A percentile compares a stretch with the other conserved stretches of the same genome.
These are phyloP conservation scores for Diatrype stigma DNA, from an alignment of 2,329 filamentous ascomycete species.

Conservation along the genomic window DNA sequence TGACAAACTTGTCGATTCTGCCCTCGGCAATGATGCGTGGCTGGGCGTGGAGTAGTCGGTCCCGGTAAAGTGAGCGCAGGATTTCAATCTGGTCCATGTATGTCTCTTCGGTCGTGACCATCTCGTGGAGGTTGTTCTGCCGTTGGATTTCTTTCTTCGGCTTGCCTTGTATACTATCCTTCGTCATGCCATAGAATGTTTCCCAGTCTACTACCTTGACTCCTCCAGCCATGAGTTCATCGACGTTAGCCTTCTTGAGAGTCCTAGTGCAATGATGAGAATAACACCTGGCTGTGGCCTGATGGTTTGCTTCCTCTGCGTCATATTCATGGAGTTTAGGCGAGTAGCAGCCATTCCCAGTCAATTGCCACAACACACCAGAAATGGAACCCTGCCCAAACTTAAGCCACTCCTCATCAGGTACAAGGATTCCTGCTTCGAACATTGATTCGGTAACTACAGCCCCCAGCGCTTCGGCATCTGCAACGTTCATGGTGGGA, in stretches of 20 bases:
- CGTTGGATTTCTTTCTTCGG: conserved; percentile 85
- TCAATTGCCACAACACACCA: conserved; percentile 90
- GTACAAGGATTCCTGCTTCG: conserved; percentile 68
- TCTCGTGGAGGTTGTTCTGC: conserved; percentile 92
- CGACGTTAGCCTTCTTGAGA: conserved; percentile 87
- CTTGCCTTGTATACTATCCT: conserved; percentile 66
- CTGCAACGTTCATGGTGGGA: conserved; percentile 96
- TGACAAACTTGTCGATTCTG: conserved; percentile 73
- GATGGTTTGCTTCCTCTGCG: conserved; percentile 32
- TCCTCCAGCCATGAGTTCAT: conserved; percentile 65
- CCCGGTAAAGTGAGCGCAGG: conserved; percentile 77
- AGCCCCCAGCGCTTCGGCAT: conserved; percentile 81
- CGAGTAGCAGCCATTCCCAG: conserved; percentile 86
- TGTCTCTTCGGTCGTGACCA: conserved; percentile 86
- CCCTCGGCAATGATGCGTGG: conserved; percentile 79
- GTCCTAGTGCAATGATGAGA: conserved; percentile 91
- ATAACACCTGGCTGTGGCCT: conserved; percentile 77
- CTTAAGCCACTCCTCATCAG: conserved; percentile 97
- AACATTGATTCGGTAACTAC: conserved; percentile 79
- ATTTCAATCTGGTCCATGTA: conserved; percentile 90
- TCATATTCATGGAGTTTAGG: conserved; percentile 69
- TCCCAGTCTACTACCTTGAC: conserved; percentile 79
- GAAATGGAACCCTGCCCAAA: conserved; percentile 77
- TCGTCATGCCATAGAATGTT: conserved; percentile 79
- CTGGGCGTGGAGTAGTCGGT: conserved; percentile 67